These are phyloP conservation scores for Fusarium clavum DNA, from an alignment of 2,329 filamentous ascomycete species.

Conservation along the genomic window DNA sequence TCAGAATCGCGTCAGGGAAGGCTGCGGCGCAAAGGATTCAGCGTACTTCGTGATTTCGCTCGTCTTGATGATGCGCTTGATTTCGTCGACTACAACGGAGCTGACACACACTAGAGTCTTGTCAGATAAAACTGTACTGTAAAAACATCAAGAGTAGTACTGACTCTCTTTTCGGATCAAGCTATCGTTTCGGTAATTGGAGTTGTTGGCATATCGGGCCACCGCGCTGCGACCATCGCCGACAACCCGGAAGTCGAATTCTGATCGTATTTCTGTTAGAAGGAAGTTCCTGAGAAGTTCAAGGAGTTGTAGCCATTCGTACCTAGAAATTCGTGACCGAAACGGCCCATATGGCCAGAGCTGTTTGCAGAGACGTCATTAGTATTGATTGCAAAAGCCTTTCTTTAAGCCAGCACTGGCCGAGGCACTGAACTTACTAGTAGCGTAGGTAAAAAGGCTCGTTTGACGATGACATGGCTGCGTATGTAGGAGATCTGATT, in stretches of 20 bases:
- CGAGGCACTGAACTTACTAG: conserved; percentile 74
- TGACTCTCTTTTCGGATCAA: conserved; percentile 99
- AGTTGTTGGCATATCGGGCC: conserved; percentile 98
- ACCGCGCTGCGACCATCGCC: conserved; percentile 94
- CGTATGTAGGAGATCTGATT: conserved; percentile 18
- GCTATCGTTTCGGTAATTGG: conserved; percentile 98
- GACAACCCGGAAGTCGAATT: conserved; percentile 95
- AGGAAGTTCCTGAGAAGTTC: not conserved
- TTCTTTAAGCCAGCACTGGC: not conserved
- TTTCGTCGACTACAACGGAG: conserved; percentile 88
- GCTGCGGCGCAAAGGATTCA: not conserved
- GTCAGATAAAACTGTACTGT: conserved; percentile 14
- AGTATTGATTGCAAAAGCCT: conserved; percentile 9
- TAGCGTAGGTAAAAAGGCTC: conserved; percentile 97
- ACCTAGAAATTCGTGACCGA: conserved; percentile 99
- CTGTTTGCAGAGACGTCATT: conserved; percentile 59
- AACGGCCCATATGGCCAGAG: conserved; percentile 96
- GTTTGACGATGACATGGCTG: conserved; percentile 72
- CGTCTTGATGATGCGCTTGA: conserved; percentile 95
- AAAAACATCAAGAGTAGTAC: conserved; percentile 50
- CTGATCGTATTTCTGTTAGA: conserved; percentile 60
- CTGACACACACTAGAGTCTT: conserved; percentile 88
- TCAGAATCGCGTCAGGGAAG: conserved; percentile 28
- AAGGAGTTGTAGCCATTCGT: conserved; percentile 11
- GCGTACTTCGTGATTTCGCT: conserved; percentile 96